A percentile compares a stretch with the other conserved stretches of the same genome.
These are phyloP conservation scores for Mortierella sp. DNA, from an alignment of 371 early-diverging fungal species.

Conservation along the genomic window DNA sequence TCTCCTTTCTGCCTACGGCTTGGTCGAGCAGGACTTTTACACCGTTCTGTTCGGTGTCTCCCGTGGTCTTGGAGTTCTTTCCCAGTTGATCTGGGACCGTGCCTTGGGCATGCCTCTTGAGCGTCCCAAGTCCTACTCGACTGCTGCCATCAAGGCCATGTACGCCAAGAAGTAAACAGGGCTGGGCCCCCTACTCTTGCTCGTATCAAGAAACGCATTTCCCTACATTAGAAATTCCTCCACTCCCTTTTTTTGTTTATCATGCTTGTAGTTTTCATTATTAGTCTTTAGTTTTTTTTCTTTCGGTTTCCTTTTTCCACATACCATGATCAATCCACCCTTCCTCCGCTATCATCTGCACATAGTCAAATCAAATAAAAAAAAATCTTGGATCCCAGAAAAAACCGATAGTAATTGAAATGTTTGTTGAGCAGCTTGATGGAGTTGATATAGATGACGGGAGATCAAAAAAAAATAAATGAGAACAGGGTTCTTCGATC, in stretches of 20 bases:
- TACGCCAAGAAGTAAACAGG: constrained; percentile 64
- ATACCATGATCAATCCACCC: neutral
- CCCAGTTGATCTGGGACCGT: constrained; percentile 97
- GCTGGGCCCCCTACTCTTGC: neutral
- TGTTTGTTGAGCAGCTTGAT: neutral
- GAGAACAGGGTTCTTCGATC: neutral
- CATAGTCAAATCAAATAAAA: constrained; percentile 1
- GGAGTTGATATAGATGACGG: neutral
- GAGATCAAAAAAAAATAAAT: neutral
- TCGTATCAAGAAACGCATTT: neutral
- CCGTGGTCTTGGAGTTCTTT: constrained; percentile 94
- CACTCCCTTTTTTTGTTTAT: neutral
- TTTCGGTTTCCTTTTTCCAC: neutral
- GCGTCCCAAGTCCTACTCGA: constrained; percentile 95
- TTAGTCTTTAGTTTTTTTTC: neutral
- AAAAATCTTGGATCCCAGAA: constrained; percentile 9
- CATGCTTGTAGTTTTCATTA: constrained; percentile 10
- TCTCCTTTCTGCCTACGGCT: constrained; percentile 95
- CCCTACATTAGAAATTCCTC: neutral
- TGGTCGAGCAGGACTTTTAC: constrained; percentile 98
- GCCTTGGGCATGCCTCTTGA: constrained; percentile 96
- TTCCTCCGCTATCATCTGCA: neutral
- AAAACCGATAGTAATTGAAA: neutral
- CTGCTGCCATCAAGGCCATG: constrained; percentile 88
- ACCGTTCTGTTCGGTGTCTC: constrained; percentile 99